Conservation (phyloP, 345 rosid species). For the Odontarrhena argentea region DNA sequence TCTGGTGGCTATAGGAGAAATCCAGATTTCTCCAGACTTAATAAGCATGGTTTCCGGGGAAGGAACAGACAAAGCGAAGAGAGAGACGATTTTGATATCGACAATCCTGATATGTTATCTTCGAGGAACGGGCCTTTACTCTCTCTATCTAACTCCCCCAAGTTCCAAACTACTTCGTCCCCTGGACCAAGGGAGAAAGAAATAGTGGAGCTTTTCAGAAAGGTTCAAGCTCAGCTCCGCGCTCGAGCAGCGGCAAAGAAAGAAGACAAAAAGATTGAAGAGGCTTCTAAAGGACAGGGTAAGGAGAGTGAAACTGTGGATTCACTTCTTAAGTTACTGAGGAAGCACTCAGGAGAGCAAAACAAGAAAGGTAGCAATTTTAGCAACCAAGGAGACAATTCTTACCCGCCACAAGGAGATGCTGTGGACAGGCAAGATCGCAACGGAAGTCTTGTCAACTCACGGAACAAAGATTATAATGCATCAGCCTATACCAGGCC, state of each 20-base stretch:
- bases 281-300: conserved; percentile 50
- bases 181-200: conserved; percentile 87
- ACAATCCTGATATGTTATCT: conserved; percentile 58
- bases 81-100: conserved; percentile 53
- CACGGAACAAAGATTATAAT: conserved; percentile 41
- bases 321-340: conserved; percentile 75
- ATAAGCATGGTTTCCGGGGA: conserved; percentile 57
- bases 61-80: conserved; percentile 66
- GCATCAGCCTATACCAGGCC: conserved; percentile 62
- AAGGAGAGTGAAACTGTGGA: conserved; percentile 78
- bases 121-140: conserved; percentile 67
- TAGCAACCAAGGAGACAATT: conserved; percentile 41
- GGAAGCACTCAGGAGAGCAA: conserved; percentile 79
- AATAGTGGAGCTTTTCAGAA: conserved; percentile 82
- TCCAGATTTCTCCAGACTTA: conserved; percentile 71
- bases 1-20: conserved; percentile 66
- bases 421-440: conserved; percentile 43
- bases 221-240: conserved; percentile 87
- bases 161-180: conserved; percentile 71
- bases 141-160: conserved; percentile 61
- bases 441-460: conserved; percentile 30
- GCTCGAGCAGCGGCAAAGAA: conserved; percentile 72
- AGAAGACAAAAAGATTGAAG: conserved; percentile 63
- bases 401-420: conserved; percentile 35
- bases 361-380: conserved; percentile 48